Evolutionary conservation across 805 yeast genomes (phyloP), one percentile per base, ranked within the genome.

Genomic region (Pichia cephalocereana): DNA sequence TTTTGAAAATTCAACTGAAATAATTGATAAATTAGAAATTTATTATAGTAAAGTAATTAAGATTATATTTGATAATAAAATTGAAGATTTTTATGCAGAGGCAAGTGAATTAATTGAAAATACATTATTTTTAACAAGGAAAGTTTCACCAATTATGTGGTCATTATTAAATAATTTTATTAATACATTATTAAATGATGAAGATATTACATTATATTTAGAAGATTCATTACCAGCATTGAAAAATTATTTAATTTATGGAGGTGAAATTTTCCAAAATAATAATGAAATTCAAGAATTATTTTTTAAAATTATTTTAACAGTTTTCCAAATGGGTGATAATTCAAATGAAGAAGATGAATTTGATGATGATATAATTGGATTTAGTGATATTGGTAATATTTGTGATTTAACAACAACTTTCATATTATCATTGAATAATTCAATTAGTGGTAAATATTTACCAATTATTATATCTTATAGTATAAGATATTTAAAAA

Each of bases 81-180:
- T 89, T 60, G 86, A 83, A 51, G 96, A 90, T 59, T 88, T 86
- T 63, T 82, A 80, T 60, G 78, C 85, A 30, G 98, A 93, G 63
- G 76, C 81, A 42, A 79, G 88, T 53, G 96, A 88, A 56, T 72
- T 93, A 58, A 79, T 86, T 49, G 91, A 84, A 56, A 82, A 81
- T 56, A 78, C 86, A 46, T 75, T 89, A 18, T 86, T 83, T 61
- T 63, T 81, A 49, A 65, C 80, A 9, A 74, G 85, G 61, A 57
- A 63, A 17, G 77, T 85, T 18, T 77, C 88, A 3, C 84, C 86
- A 8, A 65, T 71, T 32, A 80, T 89, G 71, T 91, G 97, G 96
- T 71, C 72, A 47, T 66, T 82, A 43, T 80, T 88, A 55, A 78
- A 73, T 45, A 61, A 70, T 41, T 64, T 86, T 63, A 70, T 69